Conservation (phyloP, 2,329 filamentous ascomycete genomes). For the Rutstroemia sp. region DNA sequence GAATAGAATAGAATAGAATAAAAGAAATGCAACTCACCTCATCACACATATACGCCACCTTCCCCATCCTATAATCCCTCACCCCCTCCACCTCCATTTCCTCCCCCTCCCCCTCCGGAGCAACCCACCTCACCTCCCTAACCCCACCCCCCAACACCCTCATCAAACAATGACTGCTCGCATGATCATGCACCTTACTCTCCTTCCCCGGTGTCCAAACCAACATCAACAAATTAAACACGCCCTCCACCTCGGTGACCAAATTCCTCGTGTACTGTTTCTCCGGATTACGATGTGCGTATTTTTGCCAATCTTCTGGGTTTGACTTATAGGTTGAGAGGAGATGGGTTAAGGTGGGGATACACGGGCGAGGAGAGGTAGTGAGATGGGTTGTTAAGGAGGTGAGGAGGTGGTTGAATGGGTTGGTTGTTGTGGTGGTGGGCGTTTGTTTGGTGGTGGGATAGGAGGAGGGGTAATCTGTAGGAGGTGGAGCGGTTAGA, state of each 20-base stretch:
- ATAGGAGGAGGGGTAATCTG: neutral
- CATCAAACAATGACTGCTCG: constrained; percentile 89
- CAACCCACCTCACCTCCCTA: constrained; percentile 66
- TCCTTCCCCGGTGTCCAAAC: constrained; percentile 83
- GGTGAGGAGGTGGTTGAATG: constrained; percentile 18
- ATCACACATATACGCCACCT: constrained; percentile 89
- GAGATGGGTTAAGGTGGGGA: constrained; percentile 15
- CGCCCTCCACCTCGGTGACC: constrained; percentile 77
- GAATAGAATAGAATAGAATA: no score
- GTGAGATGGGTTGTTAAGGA: constrained; percentile 13
- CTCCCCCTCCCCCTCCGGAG: constrained; percentile 22
- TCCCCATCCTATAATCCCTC: constrained; percentile 54
- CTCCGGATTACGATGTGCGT: constrained; percentile 60
- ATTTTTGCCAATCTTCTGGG: constrained; percentile 56
- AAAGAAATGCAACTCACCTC: constrained; percentile 31
- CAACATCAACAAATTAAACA: constrained; percentile 60
- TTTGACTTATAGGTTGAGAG: constrained; percentile 20
- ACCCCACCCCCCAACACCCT: constrained; percentile 74
- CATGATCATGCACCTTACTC: constrained; percentile 82
- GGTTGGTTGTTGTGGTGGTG: neutral
- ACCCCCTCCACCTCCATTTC: constrained; percentile 39
- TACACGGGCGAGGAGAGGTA: constrained; percentile 11
- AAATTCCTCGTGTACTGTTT: constrained; percentile 80
- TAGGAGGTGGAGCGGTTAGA: neutral
- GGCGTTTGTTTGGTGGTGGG: neutral